Base-by-base conservation (phyloP, 805 yeast genomes). In the Yamadazyma laniorum region DNA sequence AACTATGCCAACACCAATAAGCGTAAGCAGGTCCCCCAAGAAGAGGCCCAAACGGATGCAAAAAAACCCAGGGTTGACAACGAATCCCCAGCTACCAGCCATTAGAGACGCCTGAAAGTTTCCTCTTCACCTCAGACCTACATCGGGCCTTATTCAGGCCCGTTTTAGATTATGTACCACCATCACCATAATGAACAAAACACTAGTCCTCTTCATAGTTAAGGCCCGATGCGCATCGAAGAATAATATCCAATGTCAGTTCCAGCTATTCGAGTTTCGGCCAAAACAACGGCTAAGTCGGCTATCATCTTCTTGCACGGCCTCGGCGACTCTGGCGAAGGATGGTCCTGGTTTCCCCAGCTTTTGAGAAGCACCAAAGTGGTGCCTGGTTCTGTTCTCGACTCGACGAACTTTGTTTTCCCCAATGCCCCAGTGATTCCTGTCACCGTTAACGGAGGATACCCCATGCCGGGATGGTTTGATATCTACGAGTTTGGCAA, bases 361-460 rank as follows among this genome's bases (percentile, higher is more conserved):
- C 63, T 78, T 37, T 72, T 85, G 18, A 72, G 70, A 16, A 64
- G 61, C 41, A 42, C 62, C 3, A 61, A 53, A 35, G 15, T 72
- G 57, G 14, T 82, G 73, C 22, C 39, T 9, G 13, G 12, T 6
- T 51, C 69, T 64, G 48, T 79, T 73, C 49, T 72, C 75, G 64
- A 62, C 3, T 44, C 56, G 15, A 61, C 64, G 47, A 82, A 81
- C 49, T 89, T 84, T 51, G 73, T 90, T n/a, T 86, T 93, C 51
- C 99, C 99, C 4, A 81, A 83, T 55, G 97, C 99, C 0, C 96
- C 96, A 5, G 52, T 52, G 1, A 69, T 75, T 26, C 88, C 88
- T 7, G 73, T 90, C 37, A 74, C 89, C 1, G 76, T 71, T 37
- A 83, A 81, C 49, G 78, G 77, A 16, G 95, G 93, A 1, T 58